Percentiles rank a stretch among this genome's conserved stretches.
Evolutionary conservation across 2,329 filamentous ascomycete species (phyloP).

Genomic region (Metarhizium rileyi): DNA sequence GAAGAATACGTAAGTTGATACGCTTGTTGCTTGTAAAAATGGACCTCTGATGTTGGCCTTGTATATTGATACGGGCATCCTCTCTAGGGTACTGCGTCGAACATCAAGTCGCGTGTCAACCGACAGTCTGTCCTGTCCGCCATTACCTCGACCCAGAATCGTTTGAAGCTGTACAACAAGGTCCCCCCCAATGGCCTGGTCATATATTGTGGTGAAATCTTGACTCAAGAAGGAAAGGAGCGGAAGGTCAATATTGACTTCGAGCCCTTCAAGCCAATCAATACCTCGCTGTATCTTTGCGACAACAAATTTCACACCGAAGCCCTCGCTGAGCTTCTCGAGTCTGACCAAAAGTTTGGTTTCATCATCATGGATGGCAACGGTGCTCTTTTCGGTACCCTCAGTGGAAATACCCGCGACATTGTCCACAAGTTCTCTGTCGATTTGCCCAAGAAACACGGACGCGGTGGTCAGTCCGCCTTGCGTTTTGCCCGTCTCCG

Average conservation of each 20-base stretch:
- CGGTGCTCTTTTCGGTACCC: conserved; percentile 89
- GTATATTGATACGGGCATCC: conserved; percentile 12
- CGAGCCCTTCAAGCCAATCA: conserved; percentile 99
- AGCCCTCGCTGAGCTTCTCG: conserved; percentile 88
- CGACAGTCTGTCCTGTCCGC: conserved; percentile 94
- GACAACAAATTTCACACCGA: conserved; percentile 99
- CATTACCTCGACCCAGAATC: conserved; percentile 98
- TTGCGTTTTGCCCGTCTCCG: conserved; percentile 98
- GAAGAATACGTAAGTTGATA: conserved; percentile 80
- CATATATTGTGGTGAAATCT: conserved; percentile 99
- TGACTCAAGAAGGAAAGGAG: conserved; percentile 97
- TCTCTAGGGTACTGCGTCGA: conserved; percentile 82
- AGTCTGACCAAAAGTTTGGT: conserved; percentile 98
- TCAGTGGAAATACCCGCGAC: conserved; percentile 95
- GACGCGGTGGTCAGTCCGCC: conserved; percentile 98
- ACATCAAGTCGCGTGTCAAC: conserved; percentile 99
- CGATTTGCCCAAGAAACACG: conserved; percentile 99
- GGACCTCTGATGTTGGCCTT: neutral
- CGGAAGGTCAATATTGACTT: conserved; percentile 99
- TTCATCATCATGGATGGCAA: conserved; percentile 99
- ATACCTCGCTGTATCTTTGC: conserved; percentile 97
- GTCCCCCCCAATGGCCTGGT: conserved; percentile 96
- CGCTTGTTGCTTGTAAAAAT: neutral
- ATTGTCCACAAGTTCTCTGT: conserved; percentile 97
- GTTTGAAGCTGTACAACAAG: conserved; percentile 98